Percentiles rank a stretch among this genome's conserved stretches.
Evolutionary conservation across 2,329 filamentous ascomycete genomes (phyloP).

Genomic region (Penicillium crustosum): DNA sequence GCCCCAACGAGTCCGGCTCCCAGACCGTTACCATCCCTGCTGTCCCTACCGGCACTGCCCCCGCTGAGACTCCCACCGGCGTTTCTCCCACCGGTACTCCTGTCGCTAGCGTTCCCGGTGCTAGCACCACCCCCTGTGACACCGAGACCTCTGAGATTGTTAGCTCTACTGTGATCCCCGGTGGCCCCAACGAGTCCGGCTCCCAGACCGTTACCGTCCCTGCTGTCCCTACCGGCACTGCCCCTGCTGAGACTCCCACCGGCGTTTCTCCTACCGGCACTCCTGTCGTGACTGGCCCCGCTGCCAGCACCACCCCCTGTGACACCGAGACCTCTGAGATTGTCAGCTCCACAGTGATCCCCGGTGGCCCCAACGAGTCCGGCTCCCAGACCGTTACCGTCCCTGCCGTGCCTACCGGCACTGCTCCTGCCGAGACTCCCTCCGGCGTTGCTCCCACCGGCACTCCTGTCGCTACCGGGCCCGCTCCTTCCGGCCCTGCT

Average conservation of each 20-base stretch:
- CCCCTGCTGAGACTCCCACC: conserved; percentile 15
- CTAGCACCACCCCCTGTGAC: conserved; percentile 22
- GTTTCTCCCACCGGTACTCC: conserved; percentile 6
- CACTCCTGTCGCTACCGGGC: conserved; percentile 9
- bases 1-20: not conserved
- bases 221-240: conserved; percentile 9
- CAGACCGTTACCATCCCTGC: conserved; percentile 7
- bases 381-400: conserved; percentile 3
- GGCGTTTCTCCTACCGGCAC: conserved; percentile 1
- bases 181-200: not conserved
- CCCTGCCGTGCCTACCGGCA: conserved; percentile 11
- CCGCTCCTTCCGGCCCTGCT: conserved; percentile 19
- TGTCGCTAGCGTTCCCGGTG: conserved; percentile 4
- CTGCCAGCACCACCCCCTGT: conserved; percentile 10
- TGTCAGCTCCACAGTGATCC: conserved; percentile 6
- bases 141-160: conserved; percentile 18
- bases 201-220: conserved; percentile 7
- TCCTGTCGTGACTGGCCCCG: not conserved
- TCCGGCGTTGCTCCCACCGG: conserved; percentile 7
- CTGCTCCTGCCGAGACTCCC: conserved; percentile 9
- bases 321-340: conserved; percentile 7
- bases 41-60: conserved; percentile 9
- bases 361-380: conserved; percentile 1
- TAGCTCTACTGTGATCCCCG: conserved; percentile 8
- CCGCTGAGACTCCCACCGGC: conserved; percentile 12